phyloP scores from a whole-genome alignment of 257 asterid genomes.

The Ballota nigra region DNA sequence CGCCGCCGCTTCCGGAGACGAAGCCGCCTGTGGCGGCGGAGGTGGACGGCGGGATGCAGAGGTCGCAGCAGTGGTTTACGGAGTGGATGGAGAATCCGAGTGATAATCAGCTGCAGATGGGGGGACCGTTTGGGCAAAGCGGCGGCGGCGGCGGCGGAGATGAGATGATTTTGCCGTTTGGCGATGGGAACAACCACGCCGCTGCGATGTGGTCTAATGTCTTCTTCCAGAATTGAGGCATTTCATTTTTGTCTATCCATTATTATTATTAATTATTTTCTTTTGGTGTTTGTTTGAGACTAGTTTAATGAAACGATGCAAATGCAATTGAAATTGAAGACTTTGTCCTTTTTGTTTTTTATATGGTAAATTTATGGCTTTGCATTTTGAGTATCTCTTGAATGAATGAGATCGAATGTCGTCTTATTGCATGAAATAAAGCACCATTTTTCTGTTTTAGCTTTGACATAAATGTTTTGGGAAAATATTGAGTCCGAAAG shows the following conservation, averaged over 20 bases:
- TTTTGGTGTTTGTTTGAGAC: neutral
- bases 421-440: too few species aligned
- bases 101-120: constrained; percentile 31
- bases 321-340: neutral
- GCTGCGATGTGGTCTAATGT: constrained; percentile 43
- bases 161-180: constrained; percentile 41
- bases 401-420: too few species aligned
- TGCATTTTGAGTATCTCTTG: too few species aligned
- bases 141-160: constrained; percentile 19
- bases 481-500: too few species aligned
- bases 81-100: constrained; percentile 43
- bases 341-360: neutral
- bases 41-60: constrained; percentile 19
- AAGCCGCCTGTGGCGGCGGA: neutral
- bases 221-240: constrained; percentile 31
- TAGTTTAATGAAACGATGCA: neutral
- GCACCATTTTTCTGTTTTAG: neutral
- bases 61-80: constrained; percentile 42
- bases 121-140: neutral
- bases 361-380: too few species aligned
- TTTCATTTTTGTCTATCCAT: neutral
- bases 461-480: neutral
- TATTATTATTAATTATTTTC: neutral
- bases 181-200: constrained; percentile 32
- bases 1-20: neutral